These are phyloP conservation scores for Acanthamoeba polyphaga DNA, from an alignment of 208 protist genomes.

Conservation along the genomic window DNA sequence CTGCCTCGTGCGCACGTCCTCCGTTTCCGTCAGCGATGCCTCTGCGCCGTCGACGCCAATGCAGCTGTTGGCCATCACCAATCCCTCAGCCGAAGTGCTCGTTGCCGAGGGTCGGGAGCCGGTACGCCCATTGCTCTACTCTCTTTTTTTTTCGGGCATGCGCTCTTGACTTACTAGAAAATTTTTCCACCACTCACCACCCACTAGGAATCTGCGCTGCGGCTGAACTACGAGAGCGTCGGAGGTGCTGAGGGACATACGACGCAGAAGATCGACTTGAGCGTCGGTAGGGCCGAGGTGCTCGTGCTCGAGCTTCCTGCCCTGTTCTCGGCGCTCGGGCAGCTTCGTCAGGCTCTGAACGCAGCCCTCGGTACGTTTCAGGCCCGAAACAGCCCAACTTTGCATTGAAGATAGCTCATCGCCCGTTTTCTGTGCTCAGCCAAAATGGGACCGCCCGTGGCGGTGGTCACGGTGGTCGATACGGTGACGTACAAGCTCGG, in stretches of 20 bases:
- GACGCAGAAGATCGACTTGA: constrained; percentile 45
- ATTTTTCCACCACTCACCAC: neutral
- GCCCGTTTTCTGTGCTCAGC: neutral
- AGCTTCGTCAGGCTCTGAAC: neutral
- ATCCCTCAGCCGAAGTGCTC: neutral
- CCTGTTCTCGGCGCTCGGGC: neutral
- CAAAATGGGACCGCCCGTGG: neutral
- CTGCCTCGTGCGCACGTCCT: neutral
- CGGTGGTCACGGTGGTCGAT: constrained; percentile 2
- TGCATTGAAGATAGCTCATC: neutral
- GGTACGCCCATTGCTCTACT: neutral
- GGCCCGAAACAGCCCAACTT: neutral
- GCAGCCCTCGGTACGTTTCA: neutral
- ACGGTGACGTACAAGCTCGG: constrained; percentile 22
- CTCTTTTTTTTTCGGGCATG: neutral
- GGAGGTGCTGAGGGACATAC: constrained; percentile 5
- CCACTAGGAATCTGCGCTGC: neutral
- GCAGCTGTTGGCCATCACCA: neutral
- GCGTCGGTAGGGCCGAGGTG: neutral
- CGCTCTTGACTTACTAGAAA: neutral
- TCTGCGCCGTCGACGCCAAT: neutral
- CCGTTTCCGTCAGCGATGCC: neutral
- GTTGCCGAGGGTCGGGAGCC: neutral
- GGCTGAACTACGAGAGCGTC: neutral
- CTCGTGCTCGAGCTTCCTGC: constrained; percentile 1